phyloP scores from a whole-genome alignment of 768 basidiomycete species.

The Glaciozyma martinii region DNA sequence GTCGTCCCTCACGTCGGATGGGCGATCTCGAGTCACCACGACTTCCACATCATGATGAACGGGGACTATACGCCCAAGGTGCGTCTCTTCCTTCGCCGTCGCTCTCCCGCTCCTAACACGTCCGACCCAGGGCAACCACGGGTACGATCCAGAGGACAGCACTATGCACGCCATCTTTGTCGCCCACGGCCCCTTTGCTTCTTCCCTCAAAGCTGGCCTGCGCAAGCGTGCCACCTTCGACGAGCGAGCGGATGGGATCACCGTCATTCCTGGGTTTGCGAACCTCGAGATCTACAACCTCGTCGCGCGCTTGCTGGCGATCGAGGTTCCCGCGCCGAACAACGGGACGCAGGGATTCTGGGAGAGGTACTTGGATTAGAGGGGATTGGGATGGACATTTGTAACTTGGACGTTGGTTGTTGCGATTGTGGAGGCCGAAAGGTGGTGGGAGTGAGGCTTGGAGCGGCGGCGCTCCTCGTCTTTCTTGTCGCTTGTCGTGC shows the following conservation, averaged over 20 bases:
- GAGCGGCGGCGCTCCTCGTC: too few species aligned
- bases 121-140: conserved; percentile 51
- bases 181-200: conserved; percentile 79
- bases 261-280: conserved; percentile 67
- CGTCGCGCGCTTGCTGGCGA: conserved; percentile 15
- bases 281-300: conserved; percentile 71
- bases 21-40: conserved; percentile 58
- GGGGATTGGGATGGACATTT: too few species aligned
- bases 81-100: conserved; percentile 44
- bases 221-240: conserved; percentile 37
- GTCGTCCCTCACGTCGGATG: conserved; percentile 71
- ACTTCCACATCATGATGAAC: conserved; percentile 47
- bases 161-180: conserved; percentile 86
- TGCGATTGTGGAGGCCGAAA: too few species aligned
- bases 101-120: conserved; percentile 40
- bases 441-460: too few species aligned
- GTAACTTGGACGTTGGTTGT: too few species aligned
- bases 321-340: conserved; percentile 47
- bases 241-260: conserved; percentile 27
- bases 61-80: conserved; percentile 48
- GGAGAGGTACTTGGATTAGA: conserved; percentile 57
- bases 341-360: conserved; percentile 79
- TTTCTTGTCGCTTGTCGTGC: too few species aligned
- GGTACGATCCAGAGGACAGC: conserved; percentile 53
- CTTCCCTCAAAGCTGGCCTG: conserved; percentile 50